A percentile compares a stretch with the other conserved stretches of the same genome.
phyloP scores from a whole-genome alignment of 2,329 filamentous ascomycete genomes.

The Aspergillus chevalieri region DNA sequence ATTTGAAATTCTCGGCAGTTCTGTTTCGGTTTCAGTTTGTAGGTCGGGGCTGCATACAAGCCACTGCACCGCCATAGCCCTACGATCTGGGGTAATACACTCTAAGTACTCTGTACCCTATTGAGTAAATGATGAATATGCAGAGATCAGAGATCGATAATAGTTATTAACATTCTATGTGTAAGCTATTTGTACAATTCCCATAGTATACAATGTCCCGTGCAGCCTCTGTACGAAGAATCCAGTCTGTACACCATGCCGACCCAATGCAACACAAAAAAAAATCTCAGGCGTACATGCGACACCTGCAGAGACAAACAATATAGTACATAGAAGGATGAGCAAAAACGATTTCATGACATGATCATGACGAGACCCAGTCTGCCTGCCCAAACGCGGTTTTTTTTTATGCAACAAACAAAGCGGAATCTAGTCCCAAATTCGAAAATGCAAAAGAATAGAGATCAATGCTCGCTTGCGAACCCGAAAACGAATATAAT shows the following conservation, averaged over 20 bases:
- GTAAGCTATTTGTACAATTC: neutral
- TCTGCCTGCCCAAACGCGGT: conserved; percentile 2
- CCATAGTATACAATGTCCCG: conserved; percentile 7
- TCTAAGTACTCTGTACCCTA: too few species aligned
- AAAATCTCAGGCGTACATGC: conserved; percentile 2
- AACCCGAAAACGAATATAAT: conserved; percentile 6
- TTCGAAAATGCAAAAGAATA: conserved; percentile 1
- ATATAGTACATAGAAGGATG: conserved; percentile 14
- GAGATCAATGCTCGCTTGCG: conserved; percentile 7
- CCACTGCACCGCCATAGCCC: too few species aligned
- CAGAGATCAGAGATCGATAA: neutral
- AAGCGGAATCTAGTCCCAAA: conserved; percentile 1
- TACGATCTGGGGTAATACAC: too few species aligned
- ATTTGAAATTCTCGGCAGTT: too few species aligned
- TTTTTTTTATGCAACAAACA: conserved; percentile 12
- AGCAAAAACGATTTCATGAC: conserved; percentile 9
- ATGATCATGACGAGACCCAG: conserved; percentile 5
- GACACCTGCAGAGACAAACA: conserved; percentile 9
- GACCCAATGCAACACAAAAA: conserved; percentile 12
- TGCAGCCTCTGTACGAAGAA: neutral
- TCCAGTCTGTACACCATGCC: conserved; percentile 11
- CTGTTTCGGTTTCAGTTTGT: too few species aligned
- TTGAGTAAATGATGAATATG: too few species aligned
- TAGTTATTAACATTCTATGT: neutral
- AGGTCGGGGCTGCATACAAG: too few species aligned